These are phyloP conservation scores for Cystobasidium slooffiae DNA, from an alignment of 1,284 basidiomycete genomes.

Conservation along the genomic window DNA sequence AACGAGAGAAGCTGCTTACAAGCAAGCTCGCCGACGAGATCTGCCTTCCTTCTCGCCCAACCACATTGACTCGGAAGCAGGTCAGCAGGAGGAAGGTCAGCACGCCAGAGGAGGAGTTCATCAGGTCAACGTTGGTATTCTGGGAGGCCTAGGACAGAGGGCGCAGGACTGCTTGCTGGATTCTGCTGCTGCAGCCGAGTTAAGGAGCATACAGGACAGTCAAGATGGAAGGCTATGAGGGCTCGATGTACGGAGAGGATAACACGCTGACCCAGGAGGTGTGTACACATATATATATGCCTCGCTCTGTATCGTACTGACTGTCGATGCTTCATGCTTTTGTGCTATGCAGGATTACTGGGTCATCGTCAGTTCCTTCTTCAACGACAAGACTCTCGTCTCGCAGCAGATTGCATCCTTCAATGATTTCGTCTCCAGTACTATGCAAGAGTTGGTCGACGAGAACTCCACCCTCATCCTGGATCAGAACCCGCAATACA, in stretches of 20 bases:
- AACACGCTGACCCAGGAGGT: slow-evolving; percentile 38
- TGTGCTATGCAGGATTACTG: slow-evolving; percentile 31
- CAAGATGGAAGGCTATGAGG: slow-evolving; percentile 42
- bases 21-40: background rate
- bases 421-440: slow-evolving; percentile 99
- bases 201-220: background rate
- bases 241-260: slow-evolving; percentile 43
- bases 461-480: slow-evolving; percentile 92
- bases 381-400: slow-evolving; percentile 79
- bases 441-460: slow-evolving; percentile 99
- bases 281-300: background rate
- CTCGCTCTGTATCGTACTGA: background rate
- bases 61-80: slow-evolving; percentile 16
- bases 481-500: slow-evolving; percentile 94
- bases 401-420: slow-evolving; percentile 97
- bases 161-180: background rate
- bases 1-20: slow-evolving; percentile 5
- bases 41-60: slow-evolving; percentile 12
- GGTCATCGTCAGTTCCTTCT: slow-evolving; percentile 42
- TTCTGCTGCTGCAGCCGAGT: background rate
- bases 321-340: background rate
- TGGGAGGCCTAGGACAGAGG: background rate
- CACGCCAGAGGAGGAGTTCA: slow-evolving; percentile 11
- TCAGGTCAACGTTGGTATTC: background rate
- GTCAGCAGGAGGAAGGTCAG: slow-evolving; percentile 22